These are phyloP conservation scores for Claviceps paspali DNA, from an alignment of 2,329 filamentous ascomycete species.

Conservation along the genomic window DNA sequence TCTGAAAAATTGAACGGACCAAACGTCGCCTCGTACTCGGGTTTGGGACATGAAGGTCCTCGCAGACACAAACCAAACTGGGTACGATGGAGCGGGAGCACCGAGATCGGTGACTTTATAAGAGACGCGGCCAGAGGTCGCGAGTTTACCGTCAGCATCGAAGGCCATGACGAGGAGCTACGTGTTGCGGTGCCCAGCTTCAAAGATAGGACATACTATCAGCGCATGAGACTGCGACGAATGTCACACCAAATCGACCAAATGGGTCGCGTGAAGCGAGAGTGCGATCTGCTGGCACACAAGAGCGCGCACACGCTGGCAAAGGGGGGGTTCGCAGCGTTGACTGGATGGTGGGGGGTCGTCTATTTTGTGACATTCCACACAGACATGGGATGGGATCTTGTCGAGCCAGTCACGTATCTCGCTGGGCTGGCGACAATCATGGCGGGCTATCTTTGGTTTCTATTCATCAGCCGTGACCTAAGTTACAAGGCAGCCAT, in stretches of 20 bases:
- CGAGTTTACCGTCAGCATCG: slow-evolving; percentile 73
- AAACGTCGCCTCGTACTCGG: slow-evolving; percentile 55
- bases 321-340: slow-evolving; percentile 58
- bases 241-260: slow-evolving; percentile 52
- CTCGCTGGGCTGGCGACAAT: slow-evolving; percentile 73
- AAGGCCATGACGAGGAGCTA: slow-evolving; percentile 50
- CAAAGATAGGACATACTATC: slow-evolving; percentile 78
- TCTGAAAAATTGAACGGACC: slow-evolving; percentile 36
- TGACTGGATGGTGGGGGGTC: slow-evolving; percentile 66
- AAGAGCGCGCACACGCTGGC: slow-evolving; percentile 64
- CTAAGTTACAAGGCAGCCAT: slow-evolving; percentile 75
- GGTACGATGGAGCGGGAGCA: slow-evolving; percentile 77
- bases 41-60: slow-evolving; percentile 47
- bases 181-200: slow-evolving; percentile 74
- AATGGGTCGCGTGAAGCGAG: slow-evolving; percentile 59
- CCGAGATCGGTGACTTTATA: slow-evolving; percentile 89
- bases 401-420: slow-evolving; percentile 84
- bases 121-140: slow-evolving; percentile 71
- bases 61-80: slow-evolving; percentile 36
- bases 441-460: slow-evolving; percentile 87
- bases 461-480: slow-evolving; percentile 82
- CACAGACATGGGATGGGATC: slow-evolving; percentile 75
- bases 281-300: slow-evolving; percentile 68
- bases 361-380: slow-evolving; percentile 60
- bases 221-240: slow-evolving; percentile 61